Evolutionary conservation across 176 grass and related monocot species (phyloP), one percentile per base, ranked within the genome.

Genomic region (Phyllostachys edulis): DNA sequence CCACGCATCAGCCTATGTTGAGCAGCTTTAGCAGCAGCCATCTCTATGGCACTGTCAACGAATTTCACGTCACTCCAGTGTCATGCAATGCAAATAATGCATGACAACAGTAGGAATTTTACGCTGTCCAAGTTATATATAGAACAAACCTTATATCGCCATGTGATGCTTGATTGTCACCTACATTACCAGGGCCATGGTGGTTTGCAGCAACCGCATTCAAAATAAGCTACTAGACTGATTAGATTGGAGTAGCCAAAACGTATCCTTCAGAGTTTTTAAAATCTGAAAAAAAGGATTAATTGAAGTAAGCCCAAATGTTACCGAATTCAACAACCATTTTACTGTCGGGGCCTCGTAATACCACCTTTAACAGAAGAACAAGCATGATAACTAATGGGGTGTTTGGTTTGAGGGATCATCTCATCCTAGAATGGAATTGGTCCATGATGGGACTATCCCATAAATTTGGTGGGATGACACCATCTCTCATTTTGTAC

Each of bases 21-120:
- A 92, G 90, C 92, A 72, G 93, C 89, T 88, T 98, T 93, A 23
- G 93, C 91, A 78, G 96, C 94, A 90, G 96, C 93, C 82, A 95
- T 89, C 76, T 93, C 96, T 69, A 95, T 83, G 79, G 81, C 73
- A 88, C 96, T 93, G 77, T 68, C 20, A 90, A 73, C 44, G 52
- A 85, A 80, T 54, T 75, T 76, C 49, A 27, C 0, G 7, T 85
- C 26, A 77, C 21, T 59, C 45, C 41, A 82, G 71, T 34, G 66
- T 79, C 32, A 65, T 41, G 24, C 5, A 34, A 4, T 67, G 45
- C 47, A 34, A 59, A 69, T 29, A 69, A 71, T 45, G 17, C 32
- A 34, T 26, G 54, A 50, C 41, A 5, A 46, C 3, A 80, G 16
- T 38, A 60, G 34, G 3, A 81, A 77, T 10, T 38, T 21, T 77